Conservation (phyloP, 805 yeast genomes). For the Scheffersomyces coipomensis region DNA sequence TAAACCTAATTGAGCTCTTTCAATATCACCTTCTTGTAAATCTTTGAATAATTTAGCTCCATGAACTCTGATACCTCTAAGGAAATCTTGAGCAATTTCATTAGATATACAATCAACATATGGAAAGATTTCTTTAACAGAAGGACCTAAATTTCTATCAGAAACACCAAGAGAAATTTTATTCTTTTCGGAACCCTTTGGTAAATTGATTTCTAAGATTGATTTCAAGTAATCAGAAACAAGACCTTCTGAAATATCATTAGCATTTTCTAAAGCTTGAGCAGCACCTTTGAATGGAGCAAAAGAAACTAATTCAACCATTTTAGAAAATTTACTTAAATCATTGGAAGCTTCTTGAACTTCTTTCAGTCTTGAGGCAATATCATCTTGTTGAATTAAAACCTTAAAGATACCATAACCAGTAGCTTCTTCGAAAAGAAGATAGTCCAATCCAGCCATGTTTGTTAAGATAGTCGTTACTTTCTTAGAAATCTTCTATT, state of each 20-base stretch:
- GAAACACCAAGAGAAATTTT: conserved; percentile 82
- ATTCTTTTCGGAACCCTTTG: conserved; percentile 68
- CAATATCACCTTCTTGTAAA: conserved; percentile 91
- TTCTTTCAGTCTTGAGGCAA: conserved; percentile 88
- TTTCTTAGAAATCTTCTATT: no score
- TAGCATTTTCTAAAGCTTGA: conserved; percentile 97
- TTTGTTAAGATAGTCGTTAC: conserved; percentile 1
- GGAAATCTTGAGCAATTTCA: conserved; percentile 90
- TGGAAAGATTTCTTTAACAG: conserved; percentile 88
- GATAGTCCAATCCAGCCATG: conserved; percentile 80
- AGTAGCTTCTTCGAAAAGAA: conserved; percentile 96
- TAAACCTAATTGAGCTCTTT: conserved; percentile 97
- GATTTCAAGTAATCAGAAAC: conserved; percentile 91
- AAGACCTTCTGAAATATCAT: conserved; percentile 95
- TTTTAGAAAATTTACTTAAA: conserved; percentile 82
- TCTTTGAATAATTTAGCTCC: conserved; percentile 88
- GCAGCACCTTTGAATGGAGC: conserved; percentile 99
- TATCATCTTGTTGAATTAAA: conserved; percentile 87
- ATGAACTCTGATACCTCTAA: conserved; percentile 92
- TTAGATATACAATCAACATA: conserved; percentile 85
- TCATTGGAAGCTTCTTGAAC: conserved; percentile 90
- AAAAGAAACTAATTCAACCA: conserved; percentile 90
- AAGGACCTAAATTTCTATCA: conserved; percentile 94
- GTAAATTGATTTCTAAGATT: conserved; percentile 85
- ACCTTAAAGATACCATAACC: conserved; percentile 98